Percentiles rank a stretch among this genome's conserved stretches.
Evolutionary conservation across 2,329 filamentous ascomycete species (phyloP).

Genomic region (Aspergillus sp.): DNA sequence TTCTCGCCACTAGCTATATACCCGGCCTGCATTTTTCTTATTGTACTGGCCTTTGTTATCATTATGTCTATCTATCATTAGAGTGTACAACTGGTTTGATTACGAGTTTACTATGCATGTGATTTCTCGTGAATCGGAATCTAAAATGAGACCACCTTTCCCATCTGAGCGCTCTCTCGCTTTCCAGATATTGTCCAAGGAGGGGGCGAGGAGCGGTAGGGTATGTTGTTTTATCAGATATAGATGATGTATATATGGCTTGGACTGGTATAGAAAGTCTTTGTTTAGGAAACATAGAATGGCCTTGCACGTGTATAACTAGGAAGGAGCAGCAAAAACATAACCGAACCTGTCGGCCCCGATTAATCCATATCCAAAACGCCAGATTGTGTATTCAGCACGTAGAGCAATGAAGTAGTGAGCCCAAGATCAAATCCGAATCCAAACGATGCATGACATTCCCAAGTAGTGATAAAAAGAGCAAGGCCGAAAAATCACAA

Average conservation of each 20-base stretch:
- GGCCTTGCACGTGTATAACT: no score
- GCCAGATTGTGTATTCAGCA: not conserved
- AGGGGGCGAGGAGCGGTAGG: not conserved
- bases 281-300: no score
- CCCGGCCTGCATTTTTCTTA: constrained; percentile 5
- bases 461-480: not conserved
- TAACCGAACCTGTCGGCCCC: not conserved
- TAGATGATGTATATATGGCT: not conserved
- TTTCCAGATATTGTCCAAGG: not conserved
- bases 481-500: not conserved
- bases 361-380: constrained; percentile 1
- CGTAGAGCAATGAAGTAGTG: not conserved
- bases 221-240: not conserved
- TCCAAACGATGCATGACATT: not conserved
- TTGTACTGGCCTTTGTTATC: not conserved
- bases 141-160: not conserved
- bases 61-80: not conserved
- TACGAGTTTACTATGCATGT: not conserved
- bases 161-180: not conserved
- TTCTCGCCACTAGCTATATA: constrained; percentile 4
- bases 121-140: not conserved
- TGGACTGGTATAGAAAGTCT: not conserved
- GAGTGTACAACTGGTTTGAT: not conserved
- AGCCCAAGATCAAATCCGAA: not conserved
- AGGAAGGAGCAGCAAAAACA: not conserved